Evolutionary conservation across 805 yeast species (phyloP).

Genomic region (Lachancea kluyveri): DNA sequence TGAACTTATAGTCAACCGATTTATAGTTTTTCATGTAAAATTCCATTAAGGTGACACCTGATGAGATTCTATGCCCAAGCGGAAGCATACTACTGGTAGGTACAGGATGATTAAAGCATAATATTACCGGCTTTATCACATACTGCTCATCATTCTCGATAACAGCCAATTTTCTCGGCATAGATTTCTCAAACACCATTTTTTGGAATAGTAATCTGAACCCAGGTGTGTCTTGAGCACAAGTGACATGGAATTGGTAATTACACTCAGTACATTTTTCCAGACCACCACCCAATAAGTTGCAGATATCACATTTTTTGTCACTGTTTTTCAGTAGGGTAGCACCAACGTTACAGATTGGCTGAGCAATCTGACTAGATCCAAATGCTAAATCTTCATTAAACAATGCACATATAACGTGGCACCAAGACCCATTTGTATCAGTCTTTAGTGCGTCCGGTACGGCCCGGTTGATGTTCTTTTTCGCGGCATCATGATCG

Average conservation of each 20-base stretch:
- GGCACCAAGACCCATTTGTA: constrained; percentile 66
- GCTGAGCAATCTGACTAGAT: constrained; percentile 38
- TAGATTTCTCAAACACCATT: neutral
- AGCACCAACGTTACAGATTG: constrained; percentile 36
- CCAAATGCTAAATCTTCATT: constrained; percentile 40
- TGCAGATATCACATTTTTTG: constrained; percentile 41
- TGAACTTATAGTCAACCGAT: neutral
- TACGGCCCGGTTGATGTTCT: constrained; percentile 35
- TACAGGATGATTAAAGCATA: constrained; percentile 9
- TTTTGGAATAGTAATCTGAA: constrained; percentile 13
- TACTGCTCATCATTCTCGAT: constrained; percentile 2
- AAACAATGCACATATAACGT: constrained; percentile 63
- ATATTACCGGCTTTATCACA: constrained; percentile 9
- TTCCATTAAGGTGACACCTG: constrained; percentile 7
- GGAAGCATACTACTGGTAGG: neutral
- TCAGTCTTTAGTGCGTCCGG: constrained; percentile 73
- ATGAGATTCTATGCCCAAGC: constrained; percentile 4
- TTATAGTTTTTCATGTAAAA: constrained; percentile 10
- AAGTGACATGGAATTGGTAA: constrained; percentile 19
- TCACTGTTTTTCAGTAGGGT: constrained; percentile 29
- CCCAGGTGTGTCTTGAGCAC: constrained; percentile 18
- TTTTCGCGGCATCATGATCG: constrained; percentile 40
- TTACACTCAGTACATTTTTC: constrained; percentile 18
- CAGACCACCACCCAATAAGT: constrained; percentile 41
- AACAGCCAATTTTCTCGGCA: neutral